phyloP scores from a whole-genome alignment of 768 basidiomycete genomes.

The Amanita thiersii region DNA sequence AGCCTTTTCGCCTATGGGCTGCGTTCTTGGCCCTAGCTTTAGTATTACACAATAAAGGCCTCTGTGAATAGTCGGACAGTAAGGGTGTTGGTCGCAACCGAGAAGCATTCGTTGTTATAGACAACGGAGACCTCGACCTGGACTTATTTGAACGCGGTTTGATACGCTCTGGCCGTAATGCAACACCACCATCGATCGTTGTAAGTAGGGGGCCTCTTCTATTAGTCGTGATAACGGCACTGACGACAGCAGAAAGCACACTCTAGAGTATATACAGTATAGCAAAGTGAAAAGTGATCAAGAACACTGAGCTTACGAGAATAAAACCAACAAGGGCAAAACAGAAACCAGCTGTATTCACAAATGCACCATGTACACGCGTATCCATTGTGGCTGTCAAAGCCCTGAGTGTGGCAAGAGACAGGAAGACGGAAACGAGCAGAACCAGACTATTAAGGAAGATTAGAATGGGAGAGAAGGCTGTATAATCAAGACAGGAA shows the following conservation, averaged over 20 bases:
- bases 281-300: background rate
- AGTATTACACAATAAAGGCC: no score
- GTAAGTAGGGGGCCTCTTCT: conserved; percentile 3
- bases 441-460: no score
- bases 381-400: conserved; percentile 4
- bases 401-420: background rate
- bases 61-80: no score
- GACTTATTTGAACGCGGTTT: background rate
- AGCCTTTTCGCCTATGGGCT: background rate
- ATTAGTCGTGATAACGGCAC: background rate
- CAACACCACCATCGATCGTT: background rate
- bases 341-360: conserved; percentile 23
- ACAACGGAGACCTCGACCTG: background rate
- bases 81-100: no score
- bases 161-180: background rate
- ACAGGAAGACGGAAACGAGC: no score
- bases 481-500: no score
- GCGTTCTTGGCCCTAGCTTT: no score
- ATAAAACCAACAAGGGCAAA: conserved; percentile 26
- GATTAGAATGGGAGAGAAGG: no score
- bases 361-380: conserved; percentile 17
- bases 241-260: conserved; percentile 21
- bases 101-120: no score
- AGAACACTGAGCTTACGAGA: conserved; percentile 19
- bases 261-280: conserved; percentile 19